Percentiles rank a stretch among this genome's conserved stretches.
Conservation (phyloP, 495 filamentous ascomycete species). For the Aspergillus mulundensis region DNA sequence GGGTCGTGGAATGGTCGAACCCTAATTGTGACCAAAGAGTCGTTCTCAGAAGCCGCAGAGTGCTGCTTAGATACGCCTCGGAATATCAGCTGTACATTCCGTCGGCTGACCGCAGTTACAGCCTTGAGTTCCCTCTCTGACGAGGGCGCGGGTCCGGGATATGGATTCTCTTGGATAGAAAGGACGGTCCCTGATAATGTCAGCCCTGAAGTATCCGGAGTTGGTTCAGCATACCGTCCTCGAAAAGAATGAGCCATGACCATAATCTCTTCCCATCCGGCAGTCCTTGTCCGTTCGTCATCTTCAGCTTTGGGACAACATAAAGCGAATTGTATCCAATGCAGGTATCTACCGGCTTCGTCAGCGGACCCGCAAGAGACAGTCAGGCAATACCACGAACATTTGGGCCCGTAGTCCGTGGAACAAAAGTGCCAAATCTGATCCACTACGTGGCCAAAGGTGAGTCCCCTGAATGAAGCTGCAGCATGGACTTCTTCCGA, state of each 20-base stretch:
- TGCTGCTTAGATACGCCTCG: conserved; percentile 59
- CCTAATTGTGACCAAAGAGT: conserved; percentile 47
- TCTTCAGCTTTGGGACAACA: conserved; percentile 39
- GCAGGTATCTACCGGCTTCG: conserved; percentile 56
- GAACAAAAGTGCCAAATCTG: conserved; percentile 66
- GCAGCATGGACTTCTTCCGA: conserved; percentile 21
- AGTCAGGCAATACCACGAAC: conserved; percentile 25
- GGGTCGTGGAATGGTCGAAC: conserved; percentile 39
- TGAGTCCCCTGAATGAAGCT: conserved; percentile 29
- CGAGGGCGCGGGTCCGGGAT: conserved; percentile 34
- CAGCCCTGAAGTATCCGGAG: background rate
- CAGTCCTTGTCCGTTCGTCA: conserved; percentile 41
- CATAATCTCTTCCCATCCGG: conserved; percentile 63
- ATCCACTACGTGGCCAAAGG: conserved; percentile 47
- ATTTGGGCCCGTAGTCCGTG: conserved; percentile 55
- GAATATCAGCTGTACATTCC: conserved; percentile 69
- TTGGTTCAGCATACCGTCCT: conserved; percentile 54
- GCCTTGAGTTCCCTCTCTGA: conserved; percentile 28
- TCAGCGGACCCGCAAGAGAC: background rate
- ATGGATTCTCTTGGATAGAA: conserved; percentile 71
- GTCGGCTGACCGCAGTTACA: conserved; percentile 53
- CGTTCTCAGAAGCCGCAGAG: conserved; percentile 36
- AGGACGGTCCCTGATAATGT: conserved; percentile 59
- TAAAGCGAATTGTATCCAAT: conserved; percentile 80
- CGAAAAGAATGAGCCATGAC: conserved; percentile 79